These are phyloP conservation scores for Rickenella mellea DNA, from an alignment of 768 basidiomycete genomes.

Conservation along the genomic window DNA sequence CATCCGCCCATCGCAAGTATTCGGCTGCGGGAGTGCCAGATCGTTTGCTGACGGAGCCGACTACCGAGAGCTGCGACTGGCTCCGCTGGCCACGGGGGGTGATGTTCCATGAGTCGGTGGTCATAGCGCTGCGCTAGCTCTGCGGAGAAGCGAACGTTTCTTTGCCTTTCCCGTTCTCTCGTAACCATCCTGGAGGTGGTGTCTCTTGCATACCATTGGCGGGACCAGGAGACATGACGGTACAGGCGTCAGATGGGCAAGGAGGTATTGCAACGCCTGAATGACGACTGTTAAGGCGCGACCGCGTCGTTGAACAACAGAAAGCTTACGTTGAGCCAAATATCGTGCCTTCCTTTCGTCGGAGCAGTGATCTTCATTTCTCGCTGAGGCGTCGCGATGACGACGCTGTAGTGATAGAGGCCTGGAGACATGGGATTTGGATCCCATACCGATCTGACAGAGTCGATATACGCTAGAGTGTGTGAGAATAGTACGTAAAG, in stretches of 20 bases:
- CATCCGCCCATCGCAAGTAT: slow-evolving; percentile 67
- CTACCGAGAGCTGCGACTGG: slow-evolving; percentile 67
- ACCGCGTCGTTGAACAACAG: slow-evolving; percentile 2
- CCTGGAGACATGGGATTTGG: slow-evolving; percentile 95
- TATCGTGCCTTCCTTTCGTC: slow-evolving; percentile 91
- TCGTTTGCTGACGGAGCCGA: slow-evolving; percentile 74
- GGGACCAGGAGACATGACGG: slow-evolving; percentile 14
- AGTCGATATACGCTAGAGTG: slow-evolving; percentile 78
- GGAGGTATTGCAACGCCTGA: slow-evolving; percentile 86
- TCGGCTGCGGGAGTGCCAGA: slow-evolving; percentile 88
- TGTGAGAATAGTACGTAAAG: too few species aligned
- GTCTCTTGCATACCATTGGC: neutral
- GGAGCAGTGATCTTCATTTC: slow-evolving; percentile 99
- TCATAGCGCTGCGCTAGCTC: slow-evolving; percentile 55
- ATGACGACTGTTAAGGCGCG: slow-evolving; percentile 7
- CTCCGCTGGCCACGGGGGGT: slow-evolving; percentile 65
- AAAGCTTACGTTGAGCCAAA: slow-evolving; percentile 79
- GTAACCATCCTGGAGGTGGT: slow-evolving; percentile 22
- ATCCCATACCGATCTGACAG: slow-evolving; percentile 85
- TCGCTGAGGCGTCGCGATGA: slow-evolving; percentile 85
- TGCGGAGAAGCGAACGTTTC: slow-evolving; percentile 49
- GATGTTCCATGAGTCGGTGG: slow-evolving; percentile 59
- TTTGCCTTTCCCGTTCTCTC: slow-evolving; percentile 43
- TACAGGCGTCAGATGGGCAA: slow-evolving; percentile 52
- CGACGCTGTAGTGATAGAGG: slow-evolving; percentile 83